Percentiles rank a stretch among this genome's conserved stretches.
Evolutionary conservation across 2,329 filamentous ascomycete genomes (phyloP).

Genomic region (Epichloe glyceriae): DNA sequence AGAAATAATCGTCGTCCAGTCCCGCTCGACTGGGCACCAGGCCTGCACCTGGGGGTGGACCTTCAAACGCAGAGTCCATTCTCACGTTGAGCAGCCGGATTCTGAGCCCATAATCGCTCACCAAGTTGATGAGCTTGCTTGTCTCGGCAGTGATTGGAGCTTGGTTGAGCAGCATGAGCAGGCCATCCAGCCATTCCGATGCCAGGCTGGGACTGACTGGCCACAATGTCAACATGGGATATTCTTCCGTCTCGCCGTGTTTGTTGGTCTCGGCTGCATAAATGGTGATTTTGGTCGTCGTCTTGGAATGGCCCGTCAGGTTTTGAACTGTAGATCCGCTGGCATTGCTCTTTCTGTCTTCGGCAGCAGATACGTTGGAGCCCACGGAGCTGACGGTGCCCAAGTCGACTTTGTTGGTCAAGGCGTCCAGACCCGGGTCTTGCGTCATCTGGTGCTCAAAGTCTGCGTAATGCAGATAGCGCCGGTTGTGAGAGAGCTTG

Average conservation of each 20-base stretch:
- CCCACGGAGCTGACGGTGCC: slow-evolving; percentile 82
- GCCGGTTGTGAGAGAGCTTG: slow-evolving; percentile 78
- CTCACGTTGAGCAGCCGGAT: slow-evolving; percentile 84
- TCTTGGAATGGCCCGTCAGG: slow-evolving; percentile 21
- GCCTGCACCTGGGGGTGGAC: slow-evolving; percentile 54
- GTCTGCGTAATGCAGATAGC: slow-evolving; percentile 81
- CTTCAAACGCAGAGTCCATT: slow-evolving; percentile 63
- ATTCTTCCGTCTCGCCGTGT: slow-evolving; percentile 40
- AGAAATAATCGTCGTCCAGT: slow-evolving; percentile 87
- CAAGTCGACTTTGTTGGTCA: slow-evolving; percentile 77
- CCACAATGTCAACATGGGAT: slow-evolving; percentile 68
- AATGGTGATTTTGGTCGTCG: slow-evolving; percentile 81
- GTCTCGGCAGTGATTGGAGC: slow-evolving; percentile 95
- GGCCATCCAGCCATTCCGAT: slow-evolving; percentile 91
- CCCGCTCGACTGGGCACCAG: slow-evolving; percentile 71
- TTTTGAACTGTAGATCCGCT: slow-evolving; percentile 31
- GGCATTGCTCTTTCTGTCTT: slow-evolving; percentile 32
- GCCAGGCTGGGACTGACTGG: slow-evolving; percentile 71
- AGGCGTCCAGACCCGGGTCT: slow-evolving; percentile 57
- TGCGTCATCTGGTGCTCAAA: slow-evolving; percentile 53
- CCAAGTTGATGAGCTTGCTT: slow-evolving; percentile 72
- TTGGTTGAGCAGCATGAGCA: slow-evolving; percentile 90
- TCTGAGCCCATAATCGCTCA: slow-evolving; percentile 84
- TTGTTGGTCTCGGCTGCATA: slow-evolving; percentile 36
- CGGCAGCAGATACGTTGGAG: slow-evolving; percentile 69